phyloP scores from a whole-genome alignment of 768 basidiomycete species.

The Dendrothele bispora region DNA sequence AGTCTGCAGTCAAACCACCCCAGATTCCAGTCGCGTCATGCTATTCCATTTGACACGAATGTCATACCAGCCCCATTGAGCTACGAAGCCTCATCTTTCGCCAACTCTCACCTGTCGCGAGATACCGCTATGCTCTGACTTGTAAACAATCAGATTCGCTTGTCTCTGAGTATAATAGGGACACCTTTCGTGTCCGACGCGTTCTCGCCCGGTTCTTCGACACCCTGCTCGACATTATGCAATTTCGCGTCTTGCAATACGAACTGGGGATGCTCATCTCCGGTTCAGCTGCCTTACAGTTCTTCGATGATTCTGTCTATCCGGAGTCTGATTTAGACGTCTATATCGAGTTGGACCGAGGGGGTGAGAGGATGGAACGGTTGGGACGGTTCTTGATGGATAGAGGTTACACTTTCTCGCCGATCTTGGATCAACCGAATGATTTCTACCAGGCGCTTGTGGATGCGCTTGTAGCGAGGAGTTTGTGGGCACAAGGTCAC shows the following conservation, averaged over 20 bases:
- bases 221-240: slow-evolving; percentile 11
- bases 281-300: slow-evolving; percentile 53
- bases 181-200: slow-evolving; percentile 34
- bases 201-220: slow-evolving; percentile 36
- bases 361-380: slow-evolving; percentile 20
- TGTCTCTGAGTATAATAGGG: slow-evolving; percentile 3
- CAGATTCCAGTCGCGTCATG: too few relatives aligned
- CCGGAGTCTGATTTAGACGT: slow-evolving; percentile 51
- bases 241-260: slow-evolving; percentile 43
- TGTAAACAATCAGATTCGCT: neutral
- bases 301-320: slow-evolving; percentile 45
- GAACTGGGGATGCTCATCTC: slow-evolving; percentile 47
- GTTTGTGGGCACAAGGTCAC: neutral
- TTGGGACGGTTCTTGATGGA: slow-evolving; percentile 34
- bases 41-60: too few relatives aligned
- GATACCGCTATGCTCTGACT: neutral
- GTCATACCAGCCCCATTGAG: neutral
- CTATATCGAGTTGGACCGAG: slow-evolving; percentile 46
- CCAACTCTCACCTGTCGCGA: neutral
- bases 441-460: slow-evolving; percentile 10
- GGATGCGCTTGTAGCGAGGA: neutral
- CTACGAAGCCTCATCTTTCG: neutral
- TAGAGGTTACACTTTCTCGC: slow-evolving; percentile 29
- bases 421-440: slow-evolving; percentile 17
- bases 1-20: too few relatives aligned